Percentiles rank a stretch among this genome's conserved stretches.
These are phyloP conservation scores for Letharia columbiana DNA, from an alignment of 495 filamentous ascomycete species.

Conservation along the genomic window DNA sequence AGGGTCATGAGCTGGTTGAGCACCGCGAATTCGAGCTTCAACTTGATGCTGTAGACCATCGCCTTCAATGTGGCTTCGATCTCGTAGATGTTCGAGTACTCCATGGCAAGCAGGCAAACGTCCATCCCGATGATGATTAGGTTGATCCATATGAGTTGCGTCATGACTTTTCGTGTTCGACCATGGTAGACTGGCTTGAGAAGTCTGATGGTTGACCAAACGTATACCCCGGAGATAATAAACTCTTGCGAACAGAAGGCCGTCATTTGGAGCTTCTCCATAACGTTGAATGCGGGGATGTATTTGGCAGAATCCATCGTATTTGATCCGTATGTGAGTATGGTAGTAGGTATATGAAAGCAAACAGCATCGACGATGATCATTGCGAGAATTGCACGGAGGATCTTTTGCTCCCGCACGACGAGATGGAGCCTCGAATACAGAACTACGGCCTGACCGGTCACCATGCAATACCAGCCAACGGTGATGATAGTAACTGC, in stretches of 20 bases:
- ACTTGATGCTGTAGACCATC: slow-evolving; percentile 54
- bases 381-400: slow-evolving; percentile 36
- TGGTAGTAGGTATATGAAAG: slow-evolving; percentile 42
- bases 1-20: slow-evolving; percentile 42
- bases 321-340: slow-evolving; percentile 44
- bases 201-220: slow-evolving; percentile 45
- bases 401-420: slow-evolving; percentile 36
- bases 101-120: slow-evolving; percentile 38
- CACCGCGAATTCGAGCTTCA: slow-evolving; percentile 56
- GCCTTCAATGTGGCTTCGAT: slow-evolving; percentile 50
- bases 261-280: slow-evolving; percentile 50
- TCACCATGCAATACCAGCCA: slow-evolving; percentile 49
- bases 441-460: slow-evolving; percentile 43
- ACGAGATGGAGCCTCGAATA: slow-evolving; percentile 46
- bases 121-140: slow-evolving; percentile 45
- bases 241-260: slow-evolving; percentile 51
- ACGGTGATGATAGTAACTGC: slow-evolving; percentile 41
- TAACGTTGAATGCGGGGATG: slow-evolving; percentile 41
- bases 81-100: slow-evolving; percentile 45
- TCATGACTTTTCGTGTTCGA: slow-evolving; percentile 41
- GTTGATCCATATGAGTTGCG: slow-evolving; percentile 48
- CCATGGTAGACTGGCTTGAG: slow-evolving; percentile 40
- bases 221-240: slow-evolving; percentile 49
- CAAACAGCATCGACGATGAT: slow-evolving; percentile 40
- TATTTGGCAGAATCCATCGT: slow-evolving; percentile 29